Evolutionary conservation across 495 filamentous ascomycete genomes (phyloP).

Genomic region (Pseudoneurospora amorphoporcata): DNA sequence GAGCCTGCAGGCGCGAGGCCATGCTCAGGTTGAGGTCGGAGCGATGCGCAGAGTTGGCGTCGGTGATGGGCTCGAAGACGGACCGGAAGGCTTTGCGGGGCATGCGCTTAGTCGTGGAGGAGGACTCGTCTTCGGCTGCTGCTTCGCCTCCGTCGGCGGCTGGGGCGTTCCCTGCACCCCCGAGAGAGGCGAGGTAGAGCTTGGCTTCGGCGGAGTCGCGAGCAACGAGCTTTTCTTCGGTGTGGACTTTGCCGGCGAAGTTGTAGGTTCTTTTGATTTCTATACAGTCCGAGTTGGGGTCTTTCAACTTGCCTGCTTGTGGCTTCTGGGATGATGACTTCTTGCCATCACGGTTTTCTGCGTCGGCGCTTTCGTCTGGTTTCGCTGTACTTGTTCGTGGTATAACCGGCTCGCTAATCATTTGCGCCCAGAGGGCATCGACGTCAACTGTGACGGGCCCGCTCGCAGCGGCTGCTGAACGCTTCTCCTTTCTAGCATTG

Average conservation of each 20-base stretch:
- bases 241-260: conserved; percentile 80
- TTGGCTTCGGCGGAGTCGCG: conserved; percentile 73
- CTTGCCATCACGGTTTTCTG: conserved; percentile 6
- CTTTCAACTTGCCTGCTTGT: conserved; percentile 8
- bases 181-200: conserved; percentile 54
- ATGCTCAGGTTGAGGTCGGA: conserved; percentile 42
- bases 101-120: conserved; percentile 38
- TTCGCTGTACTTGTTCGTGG: not conserved
- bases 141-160: conserved; percentile 2
- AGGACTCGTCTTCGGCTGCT: conserved; percentile 18
- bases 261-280: conserved; percentile 82
- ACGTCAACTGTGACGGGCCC: conserved; percentile 77
- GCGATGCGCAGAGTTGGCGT: conserved; percentile 31
- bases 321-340: conserved; percentile 13
- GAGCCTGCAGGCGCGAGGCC: conserved; percentile 24
- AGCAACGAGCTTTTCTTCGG: conserved; percentile 70
- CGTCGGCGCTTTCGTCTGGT: conserved; percentile 1
- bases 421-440: conserved; percentile 75
- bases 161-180: conserved; percentile 26
- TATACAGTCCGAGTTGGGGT: conserved; percentile 41
- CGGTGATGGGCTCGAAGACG: conserved; percentile 64
- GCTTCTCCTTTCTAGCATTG: conserved; percentile 48
- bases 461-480: conserved; percentile 48
- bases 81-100: conserved; percentile 62
- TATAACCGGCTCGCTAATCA: conserved; percentile 42